Conservation (phyloP, 768 basidiomycete species). For the Mycena chlorophos region DNA sequence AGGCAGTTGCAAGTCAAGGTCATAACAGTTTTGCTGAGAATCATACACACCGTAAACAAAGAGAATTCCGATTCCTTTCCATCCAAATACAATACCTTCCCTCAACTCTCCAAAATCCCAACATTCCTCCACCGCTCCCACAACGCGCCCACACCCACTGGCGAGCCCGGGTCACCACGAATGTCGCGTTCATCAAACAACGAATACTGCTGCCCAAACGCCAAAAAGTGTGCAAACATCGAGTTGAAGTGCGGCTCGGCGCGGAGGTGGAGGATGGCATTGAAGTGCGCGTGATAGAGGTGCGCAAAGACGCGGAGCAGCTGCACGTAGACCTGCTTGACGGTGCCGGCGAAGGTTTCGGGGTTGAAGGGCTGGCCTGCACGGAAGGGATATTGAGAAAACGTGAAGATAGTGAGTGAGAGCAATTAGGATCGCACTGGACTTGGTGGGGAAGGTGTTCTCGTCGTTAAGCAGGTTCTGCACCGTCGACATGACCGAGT, state of each 20-base stretch:
- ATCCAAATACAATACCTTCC: neutral
- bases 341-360: constrained; percentile 74
- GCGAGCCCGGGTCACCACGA: constrained; percentile 60
- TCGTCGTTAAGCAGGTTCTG: constrained; percentile 95
- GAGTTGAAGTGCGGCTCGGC: constrained; percentile 96
- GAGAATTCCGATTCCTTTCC: too few species aligned
- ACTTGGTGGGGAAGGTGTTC: constrained; percentile 90
- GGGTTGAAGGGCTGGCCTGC: constrained; percentile 83
- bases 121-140: constrained; percentile 91
- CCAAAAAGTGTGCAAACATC: constrained; percentile 95
- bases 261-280: constrained; percentile 88
- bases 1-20: too few species aligned
- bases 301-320: constrained; percentile 97
- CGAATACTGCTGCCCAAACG: constrained; percentile 95
- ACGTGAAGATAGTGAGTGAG: neutral
- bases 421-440: constrained; percentile 60
- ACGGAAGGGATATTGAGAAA: constrained; percentile 2
- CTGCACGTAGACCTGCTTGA: constrained; percentile 95
- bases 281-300: constrained; percentile 95
- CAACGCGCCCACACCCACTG: constrained; percentile 74
- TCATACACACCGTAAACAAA: too few species aligned
- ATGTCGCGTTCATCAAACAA: constrained; percentile 89
- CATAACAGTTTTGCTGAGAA: too few species aligned
- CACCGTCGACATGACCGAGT: constrained; percentile 96
- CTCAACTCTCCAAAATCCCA: constrained; percentile 59